A percentile compares a stretch with the other conserved stretches of the same genome.
Conservation (phyloP, 2,329 filamentous ascomycete species). For the Cladosporium sp. region DNA sequence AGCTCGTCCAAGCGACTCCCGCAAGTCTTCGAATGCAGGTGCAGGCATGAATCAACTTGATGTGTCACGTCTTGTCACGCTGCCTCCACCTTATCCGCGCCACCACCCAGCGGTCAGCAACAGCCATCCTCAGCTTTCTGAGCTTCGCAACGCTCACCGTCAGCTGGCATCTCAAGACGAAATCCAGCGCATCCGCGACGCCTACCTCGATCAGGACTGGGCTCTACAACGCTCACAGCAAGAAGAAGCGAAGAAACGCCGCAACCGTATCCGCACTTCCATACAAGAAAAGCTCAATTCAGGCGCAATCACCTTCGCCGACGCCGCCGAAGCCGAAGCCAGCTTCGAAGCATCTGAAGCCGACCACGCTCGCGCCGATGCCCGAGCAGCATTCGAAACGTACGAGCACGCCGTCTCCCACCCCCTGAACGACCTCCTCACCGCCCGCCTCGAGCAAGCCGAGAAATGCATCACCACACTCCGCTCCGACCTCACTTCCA, state of each 20-base stretch:
- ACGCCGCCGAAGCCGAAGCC: slow-evolving; percentile 72
- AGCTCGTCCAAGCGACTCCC: slow-evolving; percentile 15
- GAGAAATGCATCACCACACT: slow-evolving; percentile 75
- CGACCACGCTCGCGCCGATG: slow-evolving; percentile 64
- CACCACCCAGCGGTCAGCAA: slow-evolving; percentile 97
- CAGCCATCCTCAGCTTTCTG: slow-evolving; percentile 81
- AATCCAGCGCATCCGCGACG: slow-evolving; percentile 54
- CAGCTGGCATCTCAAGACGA: slow-evolving; percentile 68
- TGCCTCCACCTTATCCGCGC: slow-evolving; percentile 89
- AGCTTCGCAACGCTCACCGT: slow-evolving; percentile 69
- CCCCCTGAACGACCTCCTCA: slow-evolving; percentile 76
- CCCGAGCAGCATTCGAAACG: slow-evolving; percentile 75
- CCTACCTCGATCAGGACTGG: slow-evolving; percentile 28
- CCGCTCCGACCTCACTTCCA: slow-evolving; percentile 65
- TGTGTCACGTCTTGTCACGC: slow-evolving; percentile 84
- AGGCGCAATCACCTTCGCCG: slow-evolving; percentile 75
- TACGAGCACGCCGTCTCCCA: slow-evolving; percentile 82
- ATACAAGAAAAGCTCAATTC: slow-evolving; percentile 75
- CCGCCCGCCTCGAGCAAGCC: slow-evolving; percentile 67
- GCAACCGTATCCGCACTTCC: slow-evolving; percentile 35
- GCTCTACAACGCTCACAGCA: slow-evolving; percentile 44
- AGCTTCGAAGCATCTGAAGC: slow-evolving; percentile 69
- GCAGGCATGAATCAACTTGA: slow-evolving; percentile 53
- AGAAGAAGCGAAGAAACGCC: slow-evolving; percentile 27
- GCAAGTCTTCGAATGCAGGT: slow-evolving; percentile 21